phyloP scores from a whole-genome alignment of 202 grass and related monocot species.

The Hordeum pubiflorum region DNA sequence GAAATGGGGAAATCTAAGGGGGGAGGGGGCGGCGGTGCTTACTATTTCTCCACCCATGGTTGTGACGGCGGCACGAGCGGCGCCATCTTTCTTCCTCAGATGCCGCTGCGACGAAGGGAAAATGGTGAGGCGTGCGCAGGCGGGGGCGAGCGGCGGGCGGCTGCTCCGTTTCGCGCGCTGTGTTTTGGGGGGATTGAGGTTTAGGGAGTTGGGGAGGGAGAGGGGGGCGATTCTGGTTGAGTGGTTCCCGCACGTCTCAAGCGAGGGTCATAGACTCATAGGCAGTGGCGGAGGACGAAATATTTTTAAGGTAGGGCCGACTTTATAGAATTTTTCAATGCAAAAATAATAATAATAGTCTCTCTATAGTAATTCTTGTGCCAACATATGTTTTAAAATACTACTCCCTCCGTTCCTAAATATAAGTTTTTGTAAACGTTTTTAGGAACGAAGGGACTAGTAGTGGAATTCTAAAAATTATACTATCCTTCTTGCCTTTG shows the following conservation, averaged over 20 bases:
- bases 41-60: constrained; percentile 99
- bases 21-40: neutral
- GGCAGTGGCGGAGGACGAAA: too few species aligned
- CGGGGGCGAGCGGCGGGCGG: neutral
- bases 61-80: constrained; percentile 60
- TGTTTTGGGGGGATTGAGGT: neutral
- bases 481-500: too few species aligned
- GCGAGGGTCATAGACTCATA: too few species aligned
- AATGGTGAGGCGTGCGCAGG: neutral
- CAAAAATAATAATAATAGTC: too few species aligned
- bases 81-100: constrained; percentile 47
- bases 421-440: too few species aligned
- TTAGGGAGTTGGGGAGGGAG: neutral
- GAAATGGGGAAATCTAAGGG: neutral
- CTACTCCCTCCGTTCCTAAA: too few species aligned
- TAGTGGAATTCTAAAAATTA: too few species aligned
- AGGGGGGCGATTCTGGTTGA: neutral
- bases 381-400: too few species aligned
- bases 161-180: constrained; percentile 29
- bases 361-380: too few species aligned
- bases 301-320: too few species aligned
- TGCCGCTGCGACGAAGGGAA: neutral
- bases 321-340: too few species aligned
- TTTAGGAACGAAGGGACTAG: too few species aligned
- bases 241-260: neutral